Percentiles rank a stretch among this genome's conserved stretches.
Conservation (phyloP, 257 asterid species). For the Capsicum chinense region DNA sequence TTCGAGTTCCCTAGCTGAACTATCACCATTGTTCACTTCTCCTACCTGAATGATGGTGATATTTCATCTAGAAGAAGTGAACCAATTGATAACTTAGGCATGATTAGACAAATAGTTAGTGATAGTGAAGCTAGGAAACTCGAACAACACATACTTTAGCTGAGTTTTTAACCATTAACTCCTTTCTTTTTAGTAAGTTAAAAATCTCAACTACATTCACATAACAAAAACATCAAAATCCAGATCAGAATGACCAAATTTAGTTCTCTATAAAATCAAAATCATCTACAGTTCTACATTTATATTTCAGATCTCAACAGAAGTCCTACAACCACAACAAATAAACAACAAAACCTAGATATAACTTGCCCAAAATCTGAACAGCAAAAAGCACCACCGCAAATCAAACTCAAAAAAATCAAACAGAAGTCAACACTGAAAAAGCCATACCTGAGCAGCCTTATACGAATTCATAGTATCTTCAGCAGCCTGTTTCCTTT, state of each 20-base stretch:
- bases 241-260: not conserved
- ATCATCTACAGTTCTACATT: not conserved
- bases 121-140: too few species aligned
- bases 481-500: conserved; percentile 56
- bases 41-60: too few species aligned
- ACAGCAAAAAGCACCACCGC: not conserved
- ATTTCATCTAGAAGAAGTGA: too few species aligned
- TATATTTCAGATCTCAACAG: conserved; percentile 20
- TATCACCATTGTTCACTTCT: not conserved
- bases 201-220: not conserved
- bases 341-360: not conserved
- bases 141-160: too few species aligned
- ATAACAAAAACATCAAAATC: conserved; percentile 1
- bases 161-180: too few species aligned
- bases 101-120: too few species aligned
- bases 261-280: not conserved
- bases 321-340: not conserved
- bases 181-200: not conserved
- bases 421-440: not conserved
- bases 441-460: conserved; percentile 51
- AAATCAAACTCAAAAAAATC: not conserved
- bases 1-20: not conserved
- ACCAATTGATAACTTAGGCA: too few species aligned
- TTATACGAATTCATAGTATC: conserved; percentile 54
- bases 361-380: conserved; percentile 23